A percentile compares a stretch with the other conserved stretches of the same genome.
Evolutionary conservation across 2,329 filamentous ascomycete genomes (phyloP).

Genomic region (Sporothrix dimorphospora): DNA sequence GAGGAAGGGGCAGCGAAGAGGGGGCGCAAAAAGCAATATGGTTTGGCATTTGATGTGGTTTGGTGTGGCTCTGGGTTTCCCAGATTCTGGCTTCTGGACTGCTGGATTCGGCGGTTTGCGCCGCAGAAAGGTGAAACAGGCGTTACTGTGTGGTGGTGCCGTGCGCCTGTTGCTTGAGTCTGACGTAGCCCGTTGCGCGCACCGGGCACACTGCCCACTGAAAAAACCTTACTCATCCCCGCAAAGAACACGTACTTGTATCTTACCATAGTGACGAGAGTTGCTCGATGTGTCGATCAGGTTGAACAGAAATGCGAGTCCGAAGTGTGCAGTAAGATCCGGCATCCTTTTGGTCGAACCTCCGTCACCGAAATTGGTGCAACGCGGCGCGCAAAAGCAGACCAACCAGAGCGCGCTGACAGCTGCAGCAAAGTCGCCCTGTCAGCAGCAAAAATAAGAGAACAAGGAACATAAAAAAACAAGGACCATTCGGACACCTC

Average conservation of each 20-base stretch:
- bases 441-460: conserved; percentile 3
- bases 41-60: background rate
- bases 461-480: too few relatives aligned
- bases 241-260: background rate
- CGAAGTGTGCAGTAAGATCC: too few relatives aligned
- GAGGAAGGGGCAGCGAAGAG: background rate
- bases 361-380: background rate
- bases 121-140: conserved; percentile 8
- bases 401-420: conserved; percentile 10
- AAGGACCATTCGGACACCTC: background rate
- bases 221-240: conserved; percentile 17
- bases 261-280: background rate
- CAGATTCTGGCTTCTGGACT: background rate
- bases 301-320: too few relatives aligned
- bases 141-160: background rate
- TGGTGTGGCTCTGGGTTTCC: background rate
- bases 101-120: background rate
- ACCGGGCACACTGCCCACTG: background rate
- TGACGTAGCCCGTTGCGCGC: background rate
- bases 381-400: background rate
- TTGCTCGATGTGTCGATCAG: background rate
- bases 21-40: background rate
- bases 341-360: too few relatives aligned
- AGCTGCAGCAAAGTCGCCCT: background rate
- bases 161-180: background rate